Evolutionary conservation across 768 basidiomycete genomes (phyloP), one percentile per base, ranked within the genome.

Genomic region (Amanita pseudoporphyria): DNA sequence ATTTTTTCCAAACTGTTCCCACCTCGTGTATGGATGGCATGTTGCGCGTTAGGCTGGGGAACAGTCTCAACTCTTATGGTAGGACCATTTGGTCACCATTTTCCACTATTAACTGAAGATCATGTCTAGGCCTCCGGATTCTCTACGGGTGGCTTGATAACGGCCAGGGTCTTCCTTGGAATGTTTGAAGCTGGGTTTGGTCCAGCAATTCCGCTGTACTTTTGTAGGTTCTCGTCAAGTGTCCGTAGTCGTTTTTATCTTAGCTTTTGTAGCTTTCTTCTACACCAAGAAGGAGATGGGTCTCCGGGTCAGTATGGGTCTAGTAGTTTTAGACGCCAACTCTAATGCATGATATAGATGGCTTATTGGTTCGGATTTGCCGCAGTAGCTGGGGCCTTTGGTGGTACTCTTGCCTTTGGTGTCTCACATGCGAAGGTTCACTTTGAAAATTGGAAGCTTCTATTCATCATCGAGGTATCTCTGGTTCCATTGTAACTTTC

Each of bases 331-430:
- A 4, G 43, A 16, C 18, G 32, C 35, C 6, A 38, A n/a, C 14
- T 24, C 22, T 37, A 12, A 31, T 28, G 14, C 33, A 26, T 21
- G n/a, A 36, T 5, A 16, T 48, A 75, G 67, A 75, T 84, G 74
- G 85, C 84, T 1, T 78, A 85, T 57, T 88, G 85, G 83, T 90
- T 88, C 53, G 84, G 83, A 7, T 90, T 88, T 59, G 86, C 87
- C 4, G 86, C 87, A 2, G 78, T 87, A 3, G 84, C 88, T 3
- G 87, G 87, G 19, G 88, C 88, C 5, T 90, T 90, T 52, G 86
- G 87, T 12, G 87, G 88, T n/a, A 66, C 89, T 39, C 77, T 91
- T 36, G 87, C 88, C 3, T 90, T 84, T 54, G 88, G 86, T 1
- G 70, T 90, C 9, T 83, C 87, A 55, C 75, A 87, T 58, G 71